A percentile compares a stretch with the other conserved stretches of the same genome.
phyloP scores from a whole-genome alignment of 192 early-diverging fungal genomes.

The Phycomyces blakesleeanus region DNA sequence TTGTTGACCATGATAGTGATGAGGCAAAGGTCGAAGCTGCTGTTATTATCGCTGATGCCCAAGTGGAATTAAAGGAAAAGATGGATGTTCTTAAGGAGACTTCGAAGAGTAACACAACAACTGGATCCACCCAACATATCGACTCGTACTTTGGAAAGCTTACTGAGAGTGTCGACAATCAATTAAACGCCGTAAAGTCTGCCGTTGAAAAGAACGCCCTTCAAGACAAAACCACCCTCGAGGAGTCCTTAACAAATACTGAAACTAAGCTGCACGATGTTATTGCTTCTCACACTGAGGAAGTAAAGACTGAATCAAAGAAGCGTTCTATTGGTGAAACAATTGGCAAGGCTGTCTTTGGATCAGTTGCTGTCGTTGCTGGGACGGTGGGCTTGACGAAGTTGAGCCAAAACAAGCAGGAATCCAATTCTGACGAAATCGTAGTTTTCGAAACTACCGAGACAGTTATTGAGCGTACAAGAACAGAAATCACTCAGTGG shows the following conservation, averaged over 20 bases:
- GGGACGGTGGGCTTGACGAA: constrained; percentile 3
- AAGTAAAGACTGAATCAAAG: background rate
- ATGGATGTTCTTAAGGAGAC: constrained; percentile 1
- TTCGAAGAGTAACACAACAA: background rate
- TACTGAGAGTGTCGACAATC: background rate
- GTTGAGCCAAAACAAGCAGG: background rate
- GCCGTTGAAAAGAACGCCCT: background rate
- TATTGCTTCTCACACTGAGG: background rate
- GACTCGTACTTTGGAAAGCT: constrained; percentile 12
- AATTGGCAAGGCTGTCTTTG: background rate
- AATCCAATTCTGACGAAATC: background rate
- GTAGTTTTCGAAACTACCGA: background rate
- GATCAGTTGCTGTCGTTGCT: constrained; percentile 10
- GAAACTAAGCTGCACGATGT: constrained; percentile 1
- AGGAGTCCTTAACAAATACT: background rate
- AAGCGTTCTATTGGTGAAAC: constrained; percentile 6
- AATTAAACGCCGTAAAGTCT: background rate
- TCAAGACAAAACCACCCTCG: background rate
- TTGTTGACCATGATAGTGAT: background rate
- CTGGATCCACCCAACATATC: background rate
- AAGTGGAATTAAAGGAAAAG: constrained; percentile 13
- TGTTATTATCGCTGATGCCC: constrained; percentile 4
- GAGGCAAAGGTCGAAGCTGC: constrained; percentile 1
- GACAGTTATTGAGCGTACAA: background rate
- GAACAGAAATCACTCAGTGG: background rate